Evolutionary conservation across 768 basidiomycete species (phyloP).

Genomic region (Podaxis sp.): DNA sequence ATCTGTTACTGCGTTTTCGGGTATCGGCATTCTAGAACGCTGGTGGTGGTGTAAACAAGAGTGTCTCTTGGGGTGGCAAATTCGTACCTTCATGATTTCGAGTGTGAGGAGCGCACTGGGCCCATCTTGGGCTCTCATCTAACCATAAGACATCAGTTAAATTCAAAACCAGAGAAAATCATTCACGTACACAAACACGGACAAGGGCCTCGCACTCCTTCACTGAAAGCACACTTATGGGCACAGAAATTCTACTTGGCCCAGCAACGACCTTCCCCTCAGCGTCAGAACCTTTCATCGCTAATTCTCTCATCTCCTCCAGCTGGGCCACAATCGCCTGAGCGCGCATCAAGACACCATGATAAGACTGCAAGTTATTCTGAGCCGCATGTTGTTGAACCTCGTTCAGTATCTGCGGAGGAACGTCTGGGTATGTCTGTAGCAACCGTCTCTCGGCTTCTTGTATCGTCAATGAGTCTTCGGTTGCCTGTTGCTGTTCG

Average conservation of each 20-base stretch:
- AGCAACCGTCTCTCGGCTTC: not conserved
- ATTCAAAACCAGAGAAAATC: not conserved
- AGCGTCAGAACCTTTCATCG: constrained; percentile 10
- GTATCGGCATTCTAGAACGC: constrained; percentile 40
- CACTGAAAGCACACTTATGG: constrained; percentile 45
- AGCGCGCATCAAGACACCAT: constrained; percentile 32
- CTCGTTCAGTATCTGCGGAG: constrained; percentile 3
- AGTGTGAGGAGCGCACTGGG: constrained; percentile 49
- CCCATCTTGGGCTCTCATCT: constrained; percentile 50
- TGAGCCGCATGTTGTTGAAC: constrained; percentile 7
- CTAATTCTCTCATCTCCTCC: constrained; percentile 24
- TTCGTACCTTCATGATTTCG: constrained; percentile 51
- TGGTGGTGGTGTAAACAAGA: constrained; percentile 20
- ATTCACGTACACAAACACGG: constrained; percentile 42
- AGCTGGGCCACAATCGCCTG: constrained; percentile 33
- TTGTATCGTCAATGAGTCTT: constrained; percentile 10
- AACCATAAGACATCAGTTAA: constrained; percentile 8
- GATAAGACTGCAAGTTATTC: constrained; percentile 23
- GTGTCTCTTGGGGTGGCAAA: not conserved
- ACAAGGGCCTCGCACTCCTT: constrained; percentile 57
- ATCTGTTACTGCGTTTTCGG: constrained; percentile 42
- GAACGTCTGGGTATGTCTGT: constrained; percentile 4
- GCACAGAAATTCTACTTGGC: constrained; percentile 23
- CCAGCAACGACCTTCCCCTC: constrained; percentile 15
- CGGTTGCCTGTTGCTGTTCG: constrained; percentile 1